Percentiles rank a stretch among this genome's conserved stretches.
Evolutionary conservation across 306 rosid species (phyloP).

Genomic region (Pterocarpus macrocarpus): DNA sequence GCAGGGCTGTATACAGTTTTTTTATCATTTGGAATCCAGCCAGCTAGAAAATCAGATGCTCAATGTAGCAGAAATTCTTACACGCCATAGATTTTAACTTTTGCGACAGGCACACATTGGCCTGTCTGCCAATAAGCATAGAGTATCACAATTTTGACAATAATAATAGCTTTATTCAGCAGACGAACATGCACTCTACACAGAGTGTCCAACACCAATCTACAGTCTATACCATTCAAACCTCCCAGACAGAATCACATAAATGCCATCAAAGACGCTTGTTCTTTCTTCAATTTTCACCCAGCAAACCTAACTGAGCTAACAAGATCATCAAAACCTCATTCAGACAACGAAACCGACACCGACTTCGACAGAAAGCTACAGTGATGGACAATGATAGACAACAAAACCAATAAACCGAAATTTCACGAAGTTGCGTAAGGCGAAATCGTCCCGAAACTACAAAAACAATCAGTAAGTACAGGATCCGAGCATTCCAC

Average conservation of each 20-base stretch:
- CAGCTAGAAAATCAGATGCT: constrained; percentile 22
- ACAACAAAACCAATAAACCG: background rate
- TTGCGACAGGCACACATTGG: background rate
- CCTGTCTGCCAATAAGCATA: constrained; percentile 11
- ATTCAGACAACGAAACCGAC: background rate
- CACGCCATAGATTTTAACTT: background rate
- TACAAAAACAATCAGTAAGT: background rate
- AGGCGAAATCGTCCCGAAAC: background rate
- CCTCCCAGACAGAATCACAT: background rate
- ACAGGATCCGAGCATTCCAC: constrained; percentile 10
- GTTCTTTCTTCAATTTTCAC: constrained; percentile 4
- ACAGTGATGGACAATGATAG: background rate
- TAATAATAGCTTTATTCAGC: constrained; percentile 25
- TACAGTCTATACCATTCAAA: background rate
- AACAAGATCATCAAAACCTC: constrained; percentile 37
- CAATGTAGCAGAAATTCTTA: constrained; percentile 1
- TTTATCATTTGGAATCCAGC: background rate
- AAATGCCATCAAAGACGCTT: constrained; percentile 1
- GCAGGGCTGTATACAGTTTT: background rate
- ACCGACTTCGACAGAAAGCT: background rate
- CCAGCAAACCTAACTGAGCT: constrained; percentile 8
- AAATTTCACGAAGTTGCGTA: background rate
- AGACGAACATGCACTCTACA: background rate
- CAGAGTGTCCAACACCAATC: constrained; percentile 8
- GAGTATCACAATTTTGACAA: background rate